Conservation (phyloP, 345 rosid species). For the Xanthoceras sorbifolium region DNA sequence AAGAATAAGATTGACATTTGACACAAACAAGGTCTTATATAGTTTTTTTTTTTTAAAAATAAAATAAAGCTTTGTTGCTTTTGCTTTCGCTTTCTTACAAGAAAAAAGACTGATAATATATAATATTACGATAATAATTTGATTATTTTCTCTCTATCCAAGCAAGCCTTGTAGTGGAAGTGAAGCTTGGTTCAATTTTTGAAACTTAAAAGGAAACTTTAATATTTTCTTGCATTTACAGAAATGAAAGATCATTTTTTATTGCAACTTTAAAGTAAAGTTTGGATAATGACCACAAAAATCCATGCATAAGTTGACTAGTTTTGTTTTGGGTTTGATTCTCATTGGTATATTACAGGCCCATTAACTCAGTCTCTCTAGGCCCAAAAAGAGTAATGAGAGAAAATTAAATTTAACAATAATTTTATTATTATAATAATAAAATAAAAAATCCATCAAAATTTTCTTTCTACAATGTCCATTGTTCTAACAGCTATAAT, state of each 20-base stretch:
- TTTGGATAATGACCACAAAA: not conserved
- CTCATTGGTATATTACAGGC: not conserved
- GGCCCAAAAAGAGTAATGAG: not conserved
- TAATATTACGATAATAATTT: no score
- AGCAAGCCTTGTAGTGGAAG: constrained; percentile 8
- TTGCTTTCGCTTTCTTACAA: not conserved
- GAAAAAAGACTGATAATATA: not conserved
- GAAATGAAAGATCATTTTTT: not conserved
- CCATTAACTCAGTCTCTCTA: not conserved
- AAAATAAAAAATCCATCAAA: not conserved
- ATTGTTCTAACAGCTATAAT: not conserved
- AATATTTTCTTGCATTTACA: not conserved
- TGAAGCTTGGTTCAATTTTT: not conserved
- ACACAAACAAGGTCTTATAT: not conserved
- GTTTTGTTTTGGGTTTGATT: no score
- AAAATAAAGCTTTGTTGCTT: not conserved
- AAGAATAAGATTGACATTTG: constrained; percentile 1
- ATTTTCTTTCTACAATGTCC: not conserved
- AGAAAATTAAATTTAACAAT: not conserved
- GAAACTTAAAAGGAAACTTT: not conserved
- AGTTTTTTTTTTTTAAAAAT: no score
- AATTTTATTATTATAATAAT: not conserved
- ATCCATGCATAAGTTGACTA: not conserved
- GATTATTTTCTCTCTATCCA: not conserved
- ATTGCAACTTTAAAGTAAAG: constrained; percentile 2